Evolutionary conservation across 352 stramenopile species (phyloP).

Genomic region (Paralagenidium karlingii): DNA sequence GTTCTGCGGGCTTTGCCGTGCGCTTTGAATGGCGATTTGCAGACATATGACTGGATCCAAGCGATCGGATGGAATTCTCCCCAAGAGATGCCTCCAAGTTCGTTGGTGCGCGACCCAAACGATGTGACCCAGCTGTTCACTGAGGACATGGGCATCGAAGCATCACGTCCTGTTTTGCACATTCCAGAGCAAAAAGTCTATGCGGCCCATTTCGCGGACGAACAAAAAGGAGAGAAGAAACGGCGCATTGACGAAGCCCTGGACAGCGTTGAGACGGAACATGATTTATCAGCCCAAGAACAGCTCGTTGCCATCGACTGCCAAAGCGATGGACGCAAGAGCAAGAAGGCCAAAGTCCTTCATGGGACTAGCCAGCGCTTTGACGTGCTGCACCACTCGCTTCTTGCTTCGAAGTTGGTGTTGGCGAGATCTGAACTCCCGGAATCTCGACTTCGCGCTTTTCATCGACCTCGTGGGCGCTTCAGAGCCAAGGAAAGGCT

Average conservation of each 20-base stretch:
- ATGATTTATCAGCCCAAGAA: constrained; percentile 54
- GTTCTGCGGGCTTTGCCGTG: constrained; percentile 9
- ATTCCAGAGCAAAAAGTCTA: constrained; percentile 74
- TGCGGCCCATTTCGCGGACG: constrained; percentile 60
- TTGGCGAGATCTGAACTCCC: constrained; percentile 75
- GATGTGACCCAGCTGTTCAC: constrained; percentile 66
- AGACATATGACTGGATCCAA: constrained; percentile 51
- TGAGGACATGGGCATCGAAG: constrained; percentile 60
- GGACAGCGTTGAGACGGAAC: constrained; percentile 68
- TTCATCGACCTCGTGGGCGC: constrained; percentile 68
- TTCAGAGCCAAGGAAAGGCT: constrained; percentile 81
- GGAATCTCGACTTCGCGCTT: constrained; percentile 66
- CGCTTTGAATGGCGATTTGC: constrained; percentile 57
- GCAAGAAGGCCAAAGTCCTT: constrained; percentile 74
- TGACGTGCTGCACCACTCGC: constrained; percentile 68
- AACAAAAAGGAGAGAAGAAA: constrained; percentile 67
- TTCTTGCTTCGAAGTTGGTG: constrained; percentile 78
- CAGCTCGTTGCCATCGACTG: too few relatives aligned
- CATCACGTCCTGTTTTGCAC: constrained; percentile 59
- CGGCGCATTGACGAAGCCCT: constrained; percentile 73
- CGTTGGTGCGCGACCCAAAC: constrained; percentile 70
- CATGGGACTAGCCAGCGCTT: constrained; percentile 77
- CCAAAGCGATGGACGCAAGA: constrained; percentile 40
- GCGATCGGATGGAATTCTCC: constrained; percentile 72
- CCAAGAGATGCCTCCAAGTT: constrained; percentile 68